Evolutionary conservation across 129 eudicot genomes (phyloP).

Genomic region (Scalesia atractyloides): DNA sequence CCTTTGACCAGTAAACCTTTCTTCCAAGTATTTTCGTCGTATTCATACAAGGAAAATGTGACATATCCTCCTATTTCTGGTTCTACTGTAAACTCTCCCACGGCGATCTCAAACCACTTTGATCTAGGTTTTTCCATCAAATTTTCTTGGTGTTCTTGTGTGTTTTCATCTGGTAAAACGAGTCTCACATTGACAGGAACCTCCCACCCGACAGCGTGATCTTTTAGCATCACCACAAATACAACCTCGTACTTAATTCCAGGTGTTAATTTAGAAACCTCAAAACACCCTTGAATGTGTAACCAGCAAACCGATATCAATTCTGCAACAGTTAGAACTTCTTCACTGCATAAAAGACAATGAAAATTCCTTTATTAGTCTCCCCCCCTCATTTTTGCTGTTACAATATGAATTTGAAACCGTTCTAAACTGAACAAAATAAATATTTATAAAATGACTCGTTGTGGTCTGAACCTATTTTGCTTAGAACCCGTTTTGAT

Average conservation of each 20-base stretch:
- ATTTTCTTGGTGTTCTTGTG: constrained; percentile 54
- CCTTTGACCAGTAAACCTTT: too few relatives aligned
- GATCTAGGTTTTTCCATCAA: constrained; percentile 61
- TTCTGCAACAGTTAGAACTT: constrained; percentile 42
- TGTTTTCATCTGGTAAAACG: constrained; percentile 52
- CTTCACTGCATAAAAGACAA: constrained; percentile 50
- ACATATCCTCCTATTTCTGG: constrained; percentile 50
- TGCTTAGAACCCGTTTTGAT: too few relatives aligned
- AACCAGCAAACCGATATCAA: constrained; percentile 68
- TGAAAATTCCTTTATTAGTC: not conserved
- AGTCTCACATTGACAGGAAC: constrained; percentile 65
- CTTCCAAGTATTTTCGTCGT: constrained; percentile 80
- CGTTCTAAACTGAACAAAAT: too few relatives aligned
- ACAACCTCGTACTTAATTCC: constrained; percentile 53
- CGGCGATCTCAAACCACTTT: constrained; percentile 66
- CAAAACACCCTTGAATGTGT: constrained; percentile 61
- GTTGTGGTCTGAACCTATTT: too few relatives aligned
- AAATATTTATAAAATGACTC: too few relatives aligned
- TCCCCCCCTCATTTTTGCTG: not conserved
- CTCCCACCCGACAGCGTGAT: constrained; percentile 64
- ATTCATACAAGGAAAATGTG: constrained; percentile 63
- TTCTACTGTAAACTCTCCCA: constrained; percentile 55
- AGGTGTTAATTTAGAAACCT: constrained; percentile 48
- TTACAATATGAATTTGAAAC: too few relatives aligned
- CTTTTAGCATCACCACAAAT: constrained; percentile 56